A percentile compares a stretch with the other conserved stretches of the same genome.
Conservation (phyloP, 441 rosid species). For the Euphorbia celastroides region DNA sequence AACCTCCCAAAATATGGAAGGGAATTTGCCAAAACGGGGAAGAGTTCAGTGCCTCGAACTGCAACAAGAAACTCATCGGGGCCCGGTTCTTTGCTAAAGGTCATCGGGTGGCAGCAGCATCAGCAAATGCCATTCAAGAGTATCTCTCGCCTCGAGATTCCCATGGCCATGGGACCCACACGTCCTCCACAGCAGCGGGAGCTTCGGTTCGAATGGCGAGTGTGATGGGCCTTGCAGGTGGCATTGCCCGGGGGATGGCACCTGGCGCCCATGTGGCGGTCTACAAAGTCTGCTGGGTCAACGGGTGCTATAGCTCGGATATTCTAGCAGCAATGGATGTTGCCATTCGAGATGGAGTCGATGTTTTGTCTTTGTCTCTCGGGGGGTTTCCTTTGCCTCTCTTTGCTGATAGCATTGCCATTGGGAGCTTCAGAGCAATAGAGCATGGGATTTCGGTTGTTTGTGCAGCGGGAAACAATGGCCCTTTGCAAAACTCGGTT, state of each 20-base stretch:
- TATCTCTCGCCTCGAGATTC: constrained; percentile 83
- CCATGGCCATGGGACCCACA: constrained; percentile 87
- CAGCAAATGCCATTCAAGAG: constrained; percentile 45
- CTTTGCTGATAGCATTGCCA: constrained; percentile 69
- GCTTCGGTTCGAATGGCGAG: constrained; percentile 51
- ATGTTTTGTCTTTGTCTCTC: constrained; percentile 58
- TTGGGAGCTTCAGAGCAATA: constrained; percentile 58
- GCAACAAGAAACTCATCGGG: constrained; percentile 67
- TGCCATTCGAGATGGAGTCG: constrained; percentile 64
- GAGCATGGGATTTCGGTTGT: constrained; percentile 57
- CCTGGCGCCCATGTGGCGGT: constrained; percentile 64
- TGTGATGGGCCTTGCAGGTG: constrained; percentile 63
- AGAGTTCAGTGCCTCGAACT: constrained; percentile 37
- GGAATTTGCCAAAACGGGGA: constrained; percentile 59
- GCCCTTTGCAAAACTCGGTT: constrained; percentile 59
- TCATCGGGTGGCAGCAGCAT: constrained; percentile 30
- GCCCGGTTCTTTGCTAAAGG: constrained; percentile 80
- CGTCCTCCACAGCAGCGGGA: constrained; percentile 78
- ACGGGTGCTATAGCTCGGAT: constrained; percentile 71
- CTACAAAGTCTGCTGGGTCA: constrained; percentile 78
- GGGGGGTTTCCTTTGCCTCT: constrained; percentile 70
- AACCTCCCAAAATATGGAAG: constrained; percentile 61
- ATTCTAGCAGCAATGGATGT: constrained; percentile 71
- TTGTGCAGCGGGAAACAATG: constrained; percentile 70
- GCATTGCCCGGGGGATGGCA: constrained; percentile 77